Percentiles rank a stretch among this genome's conserved stretches.
phyloP scores from a whole-genome alignment of 2,329 filamentous ascomycete species.

The Chrysoporthe austroafricana region DNA sequence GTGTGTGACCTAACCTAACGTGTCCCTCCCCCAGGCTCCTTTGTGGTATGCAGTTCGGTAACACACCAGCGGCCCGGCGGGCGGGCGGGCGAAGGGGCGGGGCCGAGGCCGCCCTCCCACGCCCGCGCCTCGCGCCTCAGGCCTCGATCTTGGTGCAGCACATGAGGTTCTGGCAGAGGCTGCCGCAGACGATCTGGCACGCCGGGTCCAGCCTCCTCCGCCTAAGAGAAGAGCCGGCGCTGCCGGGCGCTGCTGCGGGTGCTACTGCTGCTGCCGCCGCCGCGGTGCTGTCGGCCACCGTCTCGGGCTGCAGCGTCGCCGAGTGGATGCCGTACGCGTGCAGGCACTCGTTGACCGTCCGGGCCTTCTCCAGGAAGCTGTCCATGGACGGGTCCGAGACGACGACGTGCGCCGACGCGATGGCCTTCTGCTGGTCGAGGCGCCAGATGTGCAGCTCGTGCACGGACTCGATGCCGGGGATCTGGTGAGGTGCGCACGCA shows the following conservation, averaged over 20 bases:
- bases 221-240: conserved; percentile 28
- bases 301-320: conserved; percentile 71
- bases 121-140: background rate
- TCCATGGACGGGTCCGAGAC: conserved; percentile 60
- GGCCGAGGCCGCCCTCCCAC: no score
- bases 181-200: conserved; percentile 58
- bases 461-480: conserved; percentile 67
- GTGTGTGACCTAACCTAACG: background rate
- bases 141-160: conserved; percentile 47
- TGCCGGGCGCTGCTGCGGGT: background rate
- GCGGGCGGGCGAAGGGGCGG: background rate
- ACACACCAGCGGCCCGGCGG: background rate
- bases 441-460: conserved; percentile 78
- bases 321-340: conserved; percentile 76
- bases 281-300: no score
- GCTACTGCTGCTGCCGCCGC: conserved; percentile 16
- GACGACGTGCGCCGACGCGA: conserved; percentile 72
- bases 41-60: background rate
- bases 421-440: conserved; percentile 69
- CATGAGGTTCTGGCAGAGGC: conserved; percentile 53
- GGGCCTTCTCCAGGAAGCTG: conserved; percentile 63
- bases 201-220: conserved; percentile 35
- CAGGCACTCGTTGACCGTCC: conserved; percentile 68
- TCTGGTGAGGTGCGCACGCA: conserved; percentile 43
- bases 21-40: background rate